phyloP scores from a whole-genome alignment of 2,329 filamentous ascomycete species.

The Thyridium curvatum region DNA sequence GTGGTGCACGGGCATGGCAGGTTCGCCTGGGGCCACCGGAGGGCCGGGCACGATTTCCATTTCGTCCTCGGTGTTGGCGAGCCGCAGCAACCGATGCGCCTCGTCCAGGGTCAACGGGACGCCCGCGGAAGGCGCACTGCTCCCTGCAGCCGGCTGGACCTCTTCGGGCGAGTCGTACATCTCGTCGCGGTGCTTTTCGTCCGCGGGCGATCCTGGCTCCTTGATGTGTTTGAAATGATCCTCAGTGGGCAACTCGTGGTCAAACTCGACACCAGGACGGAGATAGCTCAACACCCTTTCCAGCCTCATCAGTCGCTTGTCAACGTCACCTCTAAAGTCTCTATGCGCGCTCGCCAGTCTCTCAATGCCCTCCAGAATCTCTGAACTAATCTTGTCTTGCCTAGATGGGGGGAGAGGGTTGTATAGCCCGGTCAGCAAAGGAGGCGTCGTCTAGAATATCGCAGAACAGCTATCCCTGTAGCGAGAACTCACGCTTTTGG shows the following conservation, averaged over 20 bases:
- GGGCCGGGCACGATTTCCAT: slow-evolving; percentile 45
- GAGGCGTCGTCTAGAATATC: no score
- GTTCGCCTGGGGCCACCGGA: slow-evolving; percentile 49
- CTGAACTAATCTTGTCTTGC: slow-evolving; percentile 53
- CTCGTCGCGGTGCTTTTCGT: slow-evolving; percentile 9
- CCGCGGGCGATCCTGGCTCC: no score
- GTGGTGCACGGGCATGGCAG: slow-evolving; percentile 76
- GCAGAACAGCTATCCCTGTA: neutral
- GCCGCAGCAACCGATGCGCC: slow-evolving; percentile 24
- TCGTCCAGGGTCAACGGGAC: slow-evolving; percentile 14
- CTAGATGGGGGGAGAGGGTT: slow-evolving; percentile 26
- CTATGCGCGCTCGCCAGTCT: slow-evolving; percentile 24
- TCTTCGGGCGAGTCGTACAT: slow-evolving; percentile 19
- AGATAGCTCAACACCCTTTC: slow-evolving; percentile 23
- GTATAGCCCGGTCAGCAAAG: slow-evolving; percentile 31
- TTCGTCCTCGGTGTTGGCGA: slow-evolving; percentile 38
- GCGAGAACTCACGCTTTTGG: slow-evolving; percentile 72
- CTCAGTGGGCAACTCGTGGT: slow-evolving; percentile 14
- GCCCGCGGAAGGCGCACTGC: slow-evolving; percentile 9
- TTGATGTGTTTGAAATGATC: no score
- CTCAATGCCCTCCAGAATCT: slow-evolving; percentile 50
- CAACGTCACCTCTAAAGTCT: slow-evolving; percentile 24
- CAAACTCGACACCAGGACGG: slow-evolving; percentile 8
- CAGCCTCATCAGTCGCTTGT: slow-evolving; percentile 29
- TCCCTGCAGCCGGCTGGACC: slow-evolving; percentile 13